Conservation (phyloP, 2,329 filamentous ascomycete species). For the Phyllosticta capitalensis region DNA sequence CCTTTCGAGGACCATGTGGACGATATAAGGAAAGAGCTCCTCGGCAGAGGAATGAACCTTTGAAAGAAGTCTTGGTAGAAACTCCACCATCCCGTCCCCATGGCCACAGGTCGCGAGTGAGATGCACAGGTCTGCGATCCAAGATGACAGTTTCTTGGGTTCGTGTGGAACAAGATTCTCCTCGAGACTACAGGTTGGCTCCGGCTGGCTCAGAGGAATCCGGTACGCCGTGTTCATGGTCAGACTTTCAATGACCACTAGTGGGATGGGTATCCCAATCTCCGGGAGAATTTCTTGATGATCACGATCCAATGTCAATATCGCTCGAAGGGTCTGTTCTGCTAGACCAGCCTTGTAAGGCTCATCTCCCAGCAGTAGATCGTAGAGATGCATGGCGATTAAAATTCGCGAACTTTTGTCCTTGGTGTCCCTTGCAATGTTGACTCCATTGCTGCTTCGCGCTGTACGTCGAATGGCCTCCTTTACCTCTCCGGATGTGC, state of each 20-base stretch:
- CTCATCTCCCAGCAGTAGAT: constrained; percentile 30
- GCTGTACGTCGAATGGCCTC: background rate
- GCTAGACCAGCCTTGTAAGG: constrained; percentile 35
- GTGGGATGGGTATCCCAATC: constrained; percentile 22
- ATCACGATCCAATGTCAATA: constrained; percentile 21
- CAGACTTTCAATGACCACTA: constrained; percentile 22
- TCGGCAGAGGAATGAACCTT: constrained; percentile 61
- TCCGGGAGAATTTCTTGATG: constrained; percentile 19
- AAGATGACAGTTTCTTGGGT: constrained; percentile 28
- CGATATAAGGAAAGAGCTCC: constrained; percentile 68
- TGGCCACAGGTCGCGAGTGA: constrained; percentile 42
- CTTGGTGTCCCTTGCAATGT: background rate
- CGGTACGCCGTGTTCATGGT: constrained; percentile 16
- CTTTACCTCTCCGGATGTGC: constrained; percentile 11
- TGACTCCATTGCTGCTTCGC: background rate
- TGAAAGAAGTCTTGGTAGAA: constrained; percentile 56
- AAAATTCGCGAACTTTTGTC: constrained; percentile 3
- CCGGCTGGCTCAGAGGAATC: constrained; percentile 4
- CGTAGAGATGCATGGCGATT: constrained; percentile 28
- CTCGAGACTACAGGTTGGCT: constrained; percentile 14
- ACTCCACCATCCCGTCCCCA: constrained; percentile 58
- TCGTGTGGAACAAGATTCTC: constrained; percentile 15
- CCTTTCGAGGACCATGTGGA: constrained; percentile 68
- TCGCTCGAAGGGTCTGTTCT: constrained; percentile 28
- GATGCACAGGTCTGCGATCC: constrained; percentile 54